Base-by-base conservation (phyloP, 495 filamentous ascomycete species). In the Tuber brumale region DNA sequence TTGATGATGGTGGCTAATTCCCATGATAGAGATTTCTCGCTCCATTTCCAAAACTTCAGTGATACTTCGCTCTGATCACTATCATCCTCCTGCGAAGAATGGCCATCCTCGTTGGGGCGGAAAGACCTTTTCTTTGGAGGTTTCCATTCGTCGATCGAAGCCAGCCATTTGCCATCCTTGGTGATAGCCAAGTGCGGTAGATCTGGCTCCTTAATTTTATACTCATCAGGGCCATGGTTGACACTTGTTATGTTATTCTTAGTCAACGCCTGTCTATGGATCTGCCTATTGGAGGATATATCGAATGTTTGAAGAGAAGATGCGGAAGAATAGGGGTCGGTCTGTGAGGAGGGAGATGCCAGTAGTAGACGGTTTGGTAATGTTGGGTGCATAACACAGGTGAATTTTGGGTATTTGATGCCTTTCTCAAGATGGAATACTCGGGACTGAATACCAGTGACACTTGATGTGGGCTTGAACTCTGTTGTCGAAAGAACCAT, bases 11-110 rank as follows among this genome's bases (percentile, higher is more conserved):
- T 91, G 43, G 92, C 89, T 19, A 98, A 85, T 81, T 93, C 89
- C 88, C 94, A 93, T 2, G 85, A 82, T 61, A 87, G 86, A 45
- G 86, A 87, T 45, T 89, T 88, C 35, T 87, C 83, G 57, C 88
- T 89, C 87, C 93, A 93, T 73, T 88, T 87, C 95, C 95, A 99
- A 82, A 99, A 95, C 80, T 95, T 97, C 37, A 99, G 85, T 78
- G 90, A 92, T 3, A 93, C 87, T 81, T 99, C 95, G 14, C 61
- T 45, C 27, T 42, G 43, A 45, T 73, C 78, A 41, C 51, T 72
- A 12, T 44, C 45, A n/a, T 41, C 39, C 14, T 77, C 85, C 74
- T 87, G 84, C 81, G 86, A 84, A 61, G 86, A 85, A n/a, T 91
- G 72, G 37, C 41, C 70, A 43, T 48, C 43, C 3, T 57, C 31